Percentiles rank a stretch among this genome's conserved stretches.
phyloP scores from a whole-genome alignment of 164 flowering plant species.

The Vitis labrusca region DNA sequence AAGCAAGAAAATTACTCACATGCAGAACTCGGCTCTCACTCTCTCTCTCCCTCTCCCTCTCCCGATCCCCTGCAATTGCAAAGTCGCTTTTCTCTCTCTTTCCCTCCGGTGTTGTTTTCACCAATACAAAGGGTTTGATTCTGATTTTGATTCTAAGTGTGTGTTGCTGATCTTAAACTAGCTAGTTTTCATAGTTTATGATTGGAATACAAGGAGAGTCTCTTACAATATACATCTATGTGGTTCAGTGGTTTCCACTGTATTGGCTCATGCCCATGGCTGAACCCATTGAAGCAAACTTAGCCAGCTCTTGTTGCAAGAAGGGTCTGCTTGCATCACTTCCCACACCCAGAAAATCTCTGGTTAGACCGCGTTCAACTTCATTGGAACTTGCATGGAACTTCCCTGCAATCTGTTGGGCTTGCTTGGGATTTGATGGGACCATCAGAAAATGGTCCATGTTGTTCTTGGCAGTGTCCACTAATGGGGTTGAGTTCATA shows the following conservation, averaged over 20 bases:
- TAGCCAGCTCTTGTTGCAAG: conserved; percentile 41
- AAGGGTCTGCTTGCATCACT: conserved; percentile 36
- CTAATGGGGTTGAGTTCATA: conserved; percentile 15
- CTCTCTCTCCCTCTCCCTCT: conserved; percentile 3
- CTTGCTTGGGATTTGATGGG: conserved; percentile 7
- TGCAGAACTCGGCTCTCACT: conserved; percentile 6
- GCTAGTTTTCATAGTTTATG: neutral
- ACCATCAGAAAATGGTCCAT: conserved; percentile 14
- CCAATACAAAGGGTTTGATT: too few relatives aligned
- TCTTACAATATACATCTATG: neutral
- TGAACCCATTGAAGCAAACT: conserved; percentile 43
- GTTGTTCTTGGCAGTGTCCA: conserved; percentile 4
- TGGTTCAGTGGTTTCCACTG: conserved; percentile 17
- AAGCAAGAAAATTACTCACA: neutral
- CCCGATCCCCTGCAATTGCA: neutral
- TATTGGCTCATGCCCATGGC: conserved; percentile 43
- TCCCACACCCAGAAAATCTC: conserved; percentile 72
- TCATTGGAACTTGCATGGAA: conserved; percentile 7
- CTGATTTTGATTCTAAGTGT: too few relatives aligned
- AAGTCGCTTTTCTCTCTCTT: too few relatives aligned
- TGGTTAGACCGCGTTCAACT: conserved; percentile 31
- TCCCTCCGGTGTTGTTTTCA: too few relatives aligned
- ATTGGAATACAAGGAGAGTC: neutral
- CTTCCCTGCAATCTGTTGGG: neutral
- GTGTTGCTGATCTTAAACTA: neutral